phyloP scores from a whole-genome alignment of 352 stramenopile genomes.

The Phytophthora fragariae region DNA sequence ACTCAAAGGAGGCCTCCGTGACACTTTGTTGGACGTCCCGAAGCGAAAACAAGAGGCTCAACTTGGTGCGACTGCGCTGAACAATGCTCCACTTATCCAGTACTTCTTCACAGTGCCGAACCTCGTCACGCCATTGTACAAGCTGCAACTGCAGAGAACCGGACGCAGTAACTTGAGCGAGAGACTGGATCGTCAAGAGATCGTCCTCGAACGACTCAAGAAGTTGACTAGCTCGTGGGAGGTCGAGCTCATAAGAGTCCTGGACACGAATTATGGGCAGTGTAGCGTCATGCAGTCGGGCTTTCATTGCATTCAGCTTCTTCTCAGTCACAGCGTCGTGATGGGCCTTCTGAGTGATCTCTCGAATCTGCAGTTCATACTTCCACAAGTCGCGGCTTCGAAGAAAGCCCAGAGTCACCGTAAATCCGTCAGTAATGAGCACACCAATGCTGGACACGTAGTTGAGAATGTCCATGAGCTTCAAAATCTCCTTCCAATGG shows the following conservation, averaged over 20 bases:
- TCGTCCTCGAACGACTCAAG: conserved; percentile 63
- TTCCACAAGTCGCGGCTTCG: conserved; percentile 57
- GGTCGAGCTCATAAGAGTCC: conserved; percentile 60
- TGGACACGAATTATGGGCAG: conserved; percentile 54
- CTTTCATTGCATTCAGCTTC: conserved; percentile 70
- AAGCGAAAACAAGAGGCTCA: conserved; percentile 57
- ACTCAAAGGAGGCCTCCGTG: conserved; percentile 60
- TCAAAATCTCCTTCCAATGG: conserved; percentile 71
- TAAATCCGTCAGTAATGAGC: conserved; percentile 60
- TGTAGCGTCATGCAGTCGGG: conserved; percentile 41
- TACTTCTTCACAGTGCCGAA: conserved; percentile 67
- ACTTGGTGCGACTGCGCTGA: conserved; percentile 59
- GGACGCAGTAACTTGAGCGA: conserved; percentile 57
- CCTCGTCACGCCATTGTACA: conserved; percentile 65
- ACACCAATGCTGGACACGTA: conserved; percentile 59
- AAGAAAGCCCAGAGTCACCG: conserved; percentile 61
- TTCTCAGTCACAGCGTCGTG: conserved; percentile 66
- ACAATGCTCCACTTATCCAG: conserved; percentile 63
- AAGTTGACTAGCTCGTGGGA: conserved; percentile 33
- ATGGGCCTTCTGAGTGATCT: conserved; percentile 62
- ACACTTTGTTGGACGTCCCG: conserved; percentile 69
- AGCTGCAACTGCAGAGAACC: conserved; percentile 46
- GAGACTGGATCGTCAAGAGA: conserved; percentile 61
- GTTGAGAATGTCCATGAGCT: conserved; percentile 55
- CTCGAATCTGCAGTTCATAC: conserved; percentile 61